These are phyloP conservation scores for Piloderma croceum DNA, from an alignment of 768 basidiomycete genomes.

Conservation along the genomic window DNA sequence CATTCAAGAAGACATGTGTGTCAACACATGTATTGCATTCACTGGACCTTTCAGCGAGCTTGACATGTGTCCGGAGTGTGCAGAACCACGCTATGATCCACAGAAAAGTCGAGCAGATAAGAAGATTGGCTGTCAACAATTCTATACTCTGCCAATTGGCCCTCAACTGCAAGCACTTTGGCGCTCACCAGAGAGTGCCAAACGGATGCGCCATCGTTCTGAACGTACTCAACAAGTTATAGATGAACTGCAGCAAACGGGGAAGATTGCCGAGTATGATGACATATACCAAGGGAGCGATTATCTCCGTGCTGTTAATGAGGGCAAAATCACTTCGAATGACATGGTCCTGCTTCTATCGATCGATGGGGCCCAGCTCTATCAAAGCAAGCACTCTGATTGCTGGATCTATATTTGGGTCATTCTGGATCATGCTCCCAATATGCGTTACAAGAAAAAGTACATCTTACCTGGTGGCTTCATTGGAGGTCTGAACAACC, in stretches of 20 bases:
- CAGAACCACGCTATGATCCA: slow-evolving; percentile 22
- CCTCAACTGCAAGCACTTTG: slow-evolving; percentile 39
- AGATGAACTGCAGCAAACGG: slow-evolving; percentile 14
- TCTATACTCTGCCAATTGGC: slow-evolving; percentile 35
- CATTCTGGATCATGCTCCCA: slow-evolving; percentile 26
- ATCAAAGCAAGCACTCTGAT: slow-evolving; percentile 27
- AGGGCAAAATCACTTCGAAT: slow-evolving; percentile 7
- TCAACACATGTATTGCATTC: slow-evolving; percentile 35
- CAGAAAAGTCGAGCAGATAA: slow-evolving; percentile 21
- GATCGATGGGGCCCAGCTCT: slow-evolving; percentile 38
- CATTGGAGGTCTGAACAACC: slow-evolving; percentile 31
- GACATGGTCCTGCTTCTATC: slow-evolving; percentile 33
- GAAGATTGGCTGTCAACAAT: slow-evolving; percentile 27
- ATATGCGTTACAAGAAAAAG: slow-evolving; percentile 24
- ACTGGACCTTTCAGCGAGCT: slow-evolving; percentile 31
- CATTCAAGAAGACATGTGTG: slow-evolving; percentile 37
- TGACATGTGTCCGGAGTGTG: slow-evolving; percentile 29
- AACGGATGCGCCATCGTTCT: slow-evolving; percentile 23
- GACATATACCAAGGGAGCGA: slow-evolving; percentile 12
- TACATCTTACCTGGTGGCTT: slow-evolving; percentile 26
- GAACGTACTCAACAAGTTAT: slow-evolving; percentile 12
- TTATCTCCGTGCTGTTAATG: slow-evolving; percentile 6
- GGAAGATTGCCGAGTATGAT: slow-evolving; percentile 6
- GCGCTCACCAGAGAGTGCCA: slow-evolving; percentile 15
- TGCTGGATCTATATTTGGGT: slow-evolving; percentile 36